phyloP scores from a whole-genome alignment of 139 green algal species.

The Spirogloea muscicola region DNA sequence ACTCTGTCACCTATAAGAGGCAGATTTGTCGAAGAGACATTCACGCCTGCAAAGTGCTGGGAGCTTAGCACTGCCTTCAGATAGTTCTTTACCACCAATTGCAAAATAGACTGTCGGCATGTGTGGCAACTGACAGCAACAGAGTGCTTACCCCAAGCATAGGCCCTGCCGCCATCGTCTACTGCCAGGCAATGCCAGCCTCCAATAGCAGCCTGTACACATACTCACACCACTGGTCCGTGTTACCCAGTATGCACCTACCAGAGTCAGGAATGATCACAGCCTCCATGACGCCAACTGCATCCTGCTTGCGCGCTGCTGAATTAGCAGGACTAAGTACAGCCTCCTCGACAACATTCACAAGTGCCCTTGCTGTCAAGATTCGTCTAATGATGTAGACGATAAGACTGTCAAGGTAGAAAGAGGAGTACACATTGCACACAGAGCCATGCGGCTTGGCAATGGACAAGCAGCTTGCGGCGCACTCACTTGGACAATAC shows the following conservation, averaged over 20 bases:
- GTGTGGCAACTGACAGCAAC: neutral
- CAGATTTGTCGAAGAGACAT: neutral
- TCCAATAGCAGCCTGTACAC: constrained; percentile 74
- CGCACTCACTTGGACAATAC: constrained; percentile 13
- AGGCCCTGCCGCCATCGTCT: constrained; percentile 16
- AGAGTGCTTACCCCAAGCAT: constrained; percentile 42
- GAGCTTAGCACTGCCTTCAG: neutral
- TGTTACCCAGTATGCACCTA: neutral
- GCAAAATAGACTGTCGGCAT: neutral
- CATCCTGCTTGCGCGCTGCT: too few relatives aligned
- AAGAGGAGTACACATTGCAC: neutral
- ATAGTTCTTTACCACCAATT: neutral
- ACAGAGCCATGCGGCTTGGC: neutral
- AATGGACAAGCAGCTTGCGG: neutral
- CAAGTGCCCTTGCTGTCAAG: neutral
- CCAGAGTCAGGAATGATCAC: neutral
- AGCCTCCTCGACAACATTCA: neutral
- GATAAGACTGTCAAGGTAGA: neutral
- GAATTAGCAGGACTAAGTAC: neutral
- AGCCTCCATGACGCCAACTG: neutral
- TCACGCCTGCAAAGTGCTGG: neutral
- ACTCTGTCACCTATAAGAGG: too few relatives aligned
- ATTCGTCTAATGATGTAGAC: neutral
- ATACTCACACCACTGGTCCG: neutral
- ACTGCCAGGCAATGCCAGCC: constrained; percentile 76